Conservation (phyloP, 2,329 filamentous ascomycete species). For the Periconia digitata region DNA sequence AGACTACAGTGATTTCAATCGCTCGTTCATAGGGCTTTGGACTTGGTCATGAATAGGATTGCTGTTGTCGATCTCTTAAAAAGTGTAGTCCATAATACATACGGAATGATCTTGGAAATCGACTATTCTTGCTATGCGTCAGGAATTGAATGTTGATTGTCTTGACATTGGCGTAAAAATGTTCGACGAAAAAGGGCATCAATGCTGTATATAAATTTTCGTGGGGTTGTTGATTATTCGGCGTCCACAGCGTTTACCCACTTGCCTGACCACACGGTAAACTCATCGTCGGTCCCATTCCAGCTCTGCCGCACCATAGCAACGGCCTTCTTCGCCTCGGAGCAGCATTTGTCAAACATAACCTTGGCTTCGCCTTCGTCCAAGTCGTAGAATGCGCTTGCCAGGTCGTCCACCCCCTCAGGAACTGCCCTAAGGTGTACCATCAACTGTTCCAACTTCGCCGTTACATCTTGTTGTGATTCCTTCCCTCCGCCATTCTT, state of each 20-base stretch:
- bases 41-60: no score
- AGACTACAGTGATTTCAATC: no score
- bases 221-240: constrained; percentile 12
- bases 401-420: constrained; percentile 69
- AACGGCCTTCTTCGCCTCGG: constrained; percentile 59
- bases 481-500: background rate
- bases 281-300: constrained; percentile 70
- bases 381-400: constrained; percentile 71
- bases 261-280: constrained; percentile 72
- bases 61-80: no score
- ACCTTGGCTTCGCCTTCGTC: constrained; percentile 61
- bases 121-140: no score
- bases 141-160: background rate
- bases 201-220: background rate
- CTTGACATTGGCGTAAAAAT: background rate
- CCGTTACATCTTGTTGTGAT: constrained; percentile 15
- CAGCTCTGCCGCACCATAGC: constrained; percentile 62
- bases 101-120: no score
- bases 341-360: constrained; percentile 61
- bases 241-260: constrained; percentile 53
- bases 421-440: constrained; percentile 62
- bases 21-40: no score
- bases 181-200: background rate
- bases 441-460: constrained; percentile 58
- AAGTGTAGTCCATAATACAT: no score